A percentile compares a stretch with the other conserved stretches of the same genome.
These are phyloP conservation scores for Claviceps quebecensis DNA, from an alignment of 2,329 filamentous ascomycete genomes.

Conservation along the genomic window DNA sequence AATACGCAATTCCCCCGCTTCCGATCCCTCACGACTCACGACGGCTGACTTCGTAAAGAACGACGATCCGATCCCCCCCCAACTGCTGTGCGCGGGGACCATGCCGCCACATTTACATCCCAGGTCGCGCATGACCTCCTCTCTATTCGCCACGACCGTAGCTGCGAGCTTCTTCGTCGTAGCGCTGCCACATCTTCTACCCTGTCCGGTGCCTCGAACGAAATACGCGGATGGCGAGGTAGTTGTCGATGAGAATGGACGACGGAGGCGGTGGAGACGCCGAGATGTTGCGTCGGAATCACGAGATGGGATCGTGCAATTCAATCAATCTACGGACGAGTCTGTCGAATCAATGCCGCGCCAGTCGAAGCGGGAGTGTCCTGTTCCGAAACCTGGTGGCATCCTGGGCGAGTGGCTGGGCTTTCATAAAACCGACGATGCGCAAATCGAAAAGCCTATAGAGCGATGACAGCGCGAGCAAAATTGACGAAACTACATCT, in stretches of 20 bases:
- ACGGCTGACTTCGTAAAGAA: constrained; percentile 4
- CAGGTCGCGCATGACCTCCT: constrained; percentile 81
- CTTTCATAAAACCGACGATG: constrained; percentile 34
- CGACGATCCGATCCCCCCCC: constrained; percentile 1
- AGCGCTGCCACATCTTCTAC: constrained; percentile 74
- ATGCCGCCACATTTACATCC: constrained; percentile 90
- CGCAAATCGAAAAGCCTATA: constrained; percentile 8
- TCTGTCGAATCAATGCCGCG: constrained; percentile 20
- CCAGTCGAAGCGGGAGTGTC: constrained; percentile 59
- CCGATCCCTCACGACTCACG: not conserved
- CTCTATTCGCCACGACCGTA: constrained; percentile 88
- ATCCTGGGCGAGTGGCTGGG: constrained; percentile 63
- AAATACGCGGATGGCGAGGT: constrained; percentile 58
- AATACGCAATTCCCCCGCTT: not conserved
- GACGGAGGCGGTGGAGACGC: constrained; percentile 29
- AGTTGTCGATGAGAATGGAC: constrained; percentile 30
- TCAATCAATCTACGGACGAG: constrained; percentile 26
- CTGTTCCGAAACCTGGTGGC: constrained; percentile 79
- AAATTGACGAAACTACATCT: not conserved
- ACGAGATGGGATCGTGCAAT: constrained; percentile 34
- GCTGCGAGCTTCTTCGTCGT: constrained; percentile 86
- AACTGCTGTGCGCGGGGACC: constrained; percentile 8
- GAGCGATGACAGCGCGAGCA: constrained; percentile 11
- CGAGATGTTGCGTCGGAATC: constrained; percentile 22
- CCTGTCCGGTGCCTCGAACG: constrained; percentile 71